Evolutionary conservation across 78 protist genomes (phyloP), one percentile per base, ranked within the genome.

Genomic region (Chrysochromulina parva): DNA sequence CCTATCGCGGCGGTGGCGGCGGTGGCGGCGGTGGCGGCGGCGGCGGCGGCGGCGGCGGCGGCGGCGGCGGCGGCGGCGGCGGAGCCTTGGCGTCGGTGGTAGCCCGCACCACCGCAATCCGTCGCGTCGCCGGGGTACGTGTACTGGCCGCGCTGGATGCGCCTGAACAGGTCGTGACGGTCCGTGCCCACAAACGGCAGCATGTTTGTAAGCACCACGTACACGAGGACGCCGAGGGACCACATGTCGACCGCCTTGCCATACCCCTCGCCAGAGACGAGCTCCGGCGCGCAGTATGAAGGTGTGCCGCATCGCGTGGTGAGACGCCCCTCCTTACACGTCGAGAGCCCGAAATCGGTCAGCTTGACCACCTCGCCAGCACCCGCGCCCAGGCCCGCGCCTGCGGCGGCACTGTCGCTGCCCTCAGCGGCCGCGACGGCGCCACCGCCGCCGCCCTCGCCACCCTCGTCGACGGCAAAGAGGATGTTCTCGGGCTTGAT

Each of bases 221-320:
- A 94, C n/a, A 89, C 76, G 26, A 94, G 91, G 38, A 93, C 95
- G 85, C 96, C 96, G 71, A 93, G 91, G 53, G 94, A 76, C 96
- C 96, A 94, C 92, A 93, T 87, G 85, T 94, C 96, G 52, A 93
- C 95, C 22, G 90, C 93, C 48, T 85, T 67, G 13, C 85, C 82
- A 60, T 94, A 94, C 0, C 92, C 95, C 13, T 71, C 78, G 59
- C 92, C 92, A 38, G 76, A 62, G 47, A 94, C 59, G 7, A 94
- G 91, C 67, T 94, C 96, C 17, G 96, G 96, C 38, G 96, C 96
- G 81, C 53, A 28, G 81, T 71, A 71, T 50, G n/a, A 16, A 2
- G 81, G 81, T 20, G 81, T 71, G 81, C 81, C 81, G 53, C 81
- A 71, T 10, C 10, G 48, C 55, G 81, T 47, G 24, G 81, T 71